Evolutionary conservation across 768 basidiomycete genomes (phyloP).

Genomic region (Psilocybe sp.): DNA sequence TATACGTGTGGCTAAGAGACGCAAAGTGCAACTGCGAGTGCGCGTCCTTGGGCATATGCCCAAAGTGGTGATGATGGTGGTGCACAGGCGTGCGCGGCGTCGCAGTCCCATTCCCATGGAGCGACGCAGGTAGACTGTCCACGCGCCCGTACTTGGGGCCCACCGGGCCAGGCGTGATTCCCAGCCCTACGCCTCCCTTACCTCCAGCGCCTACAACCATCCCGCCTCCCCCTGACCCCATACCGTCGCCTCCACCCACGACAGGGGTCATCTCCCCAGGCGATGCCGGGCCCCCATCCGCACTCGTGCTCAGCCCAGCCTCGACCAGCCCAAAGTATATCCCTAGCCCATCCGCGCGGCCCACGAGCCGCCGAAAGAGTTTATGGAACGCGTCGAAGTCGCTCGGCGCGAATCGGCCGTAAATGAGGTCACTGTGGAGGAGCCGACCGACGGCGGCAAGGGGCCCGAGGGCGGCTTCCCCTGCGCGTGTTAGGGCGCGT

Average conservation of each 20-base stretch:
- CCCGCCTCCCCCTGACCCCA: too few relatives aligned
- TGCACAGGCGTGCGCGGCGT: not conserved
- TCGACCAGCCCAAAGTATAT: slow-evolving; percentile 65
- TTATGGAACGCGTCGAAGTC: slow-evolving; percentile 54
- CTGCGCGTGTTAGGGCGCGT: slow-evolving; percentile 27
- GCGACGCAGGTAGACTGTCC: too few relatives aligned
- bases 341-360: slow-evolving; percentile 59
- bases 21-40: slow-evolving; percentile 6
- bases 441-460: slow-evolving; percentile 52
- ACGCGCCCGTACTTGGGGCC: too few relatives aligned
- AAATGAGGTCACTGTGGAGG: slow-evolving; percentile 57
- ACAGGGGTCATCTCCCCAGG: slow-evolving; percentile 4
- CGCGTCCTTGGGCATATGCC: not conserved
- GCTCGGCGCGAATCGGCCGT: slow-evolving; percentile 53
- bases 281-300: slow-evolving; percentile 27
- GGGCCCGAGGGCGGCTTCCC: slow-evolving; percentile 49
- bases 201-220: too few relatives aligned
- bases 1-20: too few relatives aligned
- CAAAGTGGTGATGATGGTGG: not conserved
- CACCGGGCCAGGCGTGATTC: too few relatives aligned
- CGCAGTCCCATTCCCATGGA: too few relatives aligned
- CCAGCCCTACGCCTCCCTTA: too few relatives aligned
- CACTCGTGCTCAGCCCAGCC: slow-evolving; percentile 34
- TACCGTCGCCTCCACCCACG: too few relatives aligned
- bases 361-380: slow-evolving; percentile 47